These are phyloP conservation scores for Candida anglica DNA, from an alignment of 805 yeast genomes.

Conservation along the genomic window DNA sequence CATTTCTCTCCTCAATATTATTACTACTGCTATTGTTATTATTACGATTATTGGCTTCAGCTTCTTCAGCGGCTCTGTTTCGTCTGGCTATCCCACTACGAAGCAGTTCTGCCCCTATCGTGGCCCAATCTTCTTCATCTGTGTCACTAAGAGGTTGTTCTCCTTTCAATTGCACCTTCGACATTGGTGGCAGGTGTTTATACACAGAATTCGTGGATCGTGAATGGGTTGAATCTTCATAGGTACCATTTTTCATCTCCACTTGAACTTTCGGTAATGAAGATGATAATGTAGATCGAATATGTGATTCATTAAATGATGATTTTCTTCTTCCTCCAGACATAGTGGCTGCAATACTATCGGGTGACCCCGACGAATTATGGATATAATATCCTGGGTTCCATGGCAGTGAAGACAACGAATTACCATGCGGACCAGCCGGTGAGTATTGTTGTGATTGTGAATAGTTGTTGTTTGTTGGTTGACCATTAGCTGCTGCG, in stretches of 20 bases:
- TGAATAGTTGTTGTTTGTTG: too few species aligned
- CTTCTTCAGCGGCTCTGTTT: too few species aligned
- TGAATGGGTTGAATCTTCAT: constrained; percentile 5
- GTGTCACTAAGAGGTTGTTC: constrained; percentile 64
- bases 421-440: constrained; percentile 3
- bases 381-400: constrained; percentile 13
- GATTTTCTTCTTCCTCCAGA: constrained; percentile 28
- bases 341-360: constrained; percentile 16
- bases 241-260: constrained; percentile 11
- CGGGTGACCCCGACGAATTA: constrained; percentile 12
- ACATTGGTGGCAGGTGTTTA: constrained; percentile 2
- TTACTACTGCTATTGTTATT: constrained; percentile 2
- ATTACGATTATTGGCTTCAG: constrained; percentile 8
- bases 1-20: constrained; percentile 43
- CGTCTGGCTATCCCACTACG: constrained; percentile 23
- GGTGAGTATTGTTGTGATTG: not conserved
- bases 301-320: constrained; percentile 39
- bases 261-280: constrained; percentile 11
- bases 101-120: constrained; percentile 76
- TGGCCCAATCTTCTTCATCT: constrained; percentile 96
- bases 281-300: constrained; percentile 23
- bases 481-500: constrained; percentile 15
- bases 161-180: constrained; percentile 1
- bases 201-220: constrained; percentile 9
- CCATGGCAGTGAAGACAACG: constrained; percentile 13